Evolutionary conservation across 2,329 filamentous ascomycete genomes (phyloP).

Genomic region (Neophaeococcomyces mojaviensis): DNA sequence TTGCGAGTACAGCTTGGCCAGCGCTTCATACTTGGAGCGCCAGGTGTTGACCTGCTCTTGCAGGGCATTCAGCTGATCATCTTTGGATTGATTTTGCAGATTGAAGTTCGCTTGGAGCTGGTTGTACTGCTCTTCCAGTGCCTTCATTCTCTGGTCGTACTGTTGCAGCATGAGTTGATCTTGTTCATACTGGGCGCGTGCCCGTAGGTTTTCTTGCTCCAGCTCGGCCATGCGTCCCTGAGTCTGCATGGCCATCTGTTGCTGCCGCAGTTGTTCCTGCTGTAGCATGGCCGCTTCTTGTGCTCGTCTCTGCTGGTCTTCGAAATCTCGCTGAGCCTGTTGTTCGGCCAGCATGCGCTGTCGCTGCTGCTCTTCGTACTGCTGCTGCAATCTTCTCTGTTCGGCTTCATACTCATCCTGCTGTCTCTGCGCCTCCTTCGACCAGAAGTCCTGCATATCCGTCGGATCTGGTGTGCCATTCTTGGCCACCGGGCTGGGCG

Average conservation of each 20-base stretch:
- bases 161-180: conserved; percentile 96
- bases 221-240: conserved; percentile 93
- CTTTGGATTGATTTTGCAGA: conserved; percentile 79
- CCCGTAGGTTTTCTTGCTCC: conserved; percentile 89
- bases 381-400: conserved; percentile 78
- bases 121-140: conserved; percentile 75
- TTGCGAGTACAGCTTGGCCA: conserved; percentile 96
- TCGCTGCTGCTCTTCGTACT: conserved; percentile 72
- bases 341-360: conserved; percentile 75
- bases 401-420: conserved; percentile 94
- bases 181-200: conserved; percentile 89
- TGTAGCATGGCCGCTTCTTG: conserved; percentile 84
- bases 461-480: conserved; percentile 69
- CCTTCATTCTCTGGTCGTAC: conserved; percentile 91
- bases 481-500: conserved; percentile 61
- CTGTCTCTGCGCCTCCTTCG: conserved; percentile 79
- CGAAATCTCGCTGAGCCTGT: conserved; percentile 88
- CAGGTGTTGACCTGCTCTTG: conserved; percentile 98
- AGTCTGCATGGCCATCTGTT: conserved; percentile 88
- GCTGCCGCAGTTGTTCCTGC: conserved; percentile 78
- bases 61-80: conserved; percentile 85
- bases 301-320: conserved; percentile 82
- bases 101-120: conserved; percentile 77
- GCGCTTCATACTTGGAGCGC: conserved; percentile 91
- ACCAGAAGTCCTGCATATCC: conserved; percentile 97